Evolutionary conservation across 495 filamentous ascomycete genomes (phyloP), one percentile per base, ranked within the genome.

Genomic region (Ramalina peruviana): DNA sequence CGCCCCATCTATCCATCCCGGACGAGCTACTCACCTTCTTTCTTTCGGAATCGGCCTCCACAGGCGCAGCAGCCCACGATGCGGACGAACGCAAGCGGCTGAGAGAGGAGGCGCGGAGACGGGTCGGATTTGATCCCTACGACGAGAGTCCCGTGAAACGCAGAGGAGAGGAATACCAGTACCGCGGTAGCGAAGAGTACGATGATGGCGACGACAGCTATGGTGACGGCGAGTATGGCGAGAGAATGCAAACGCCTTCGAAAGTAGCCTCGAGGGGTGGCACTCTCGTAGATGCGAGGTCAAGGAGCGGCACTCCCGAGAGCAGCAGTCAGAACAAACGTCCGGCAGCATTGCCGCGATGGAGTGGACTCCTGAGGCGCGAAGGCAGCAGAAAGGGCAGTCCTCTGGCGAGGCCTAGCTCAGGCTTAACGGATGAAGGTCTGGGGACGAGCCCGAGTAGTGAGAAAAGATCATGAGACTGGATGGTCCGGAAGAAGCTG

Each of bases 21-120:
- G 93, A 99, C 60, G 87, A 99, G 62, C 75, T 95, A 7, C 72
- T 97, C 15, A 88, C 81, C 50, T 95, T 97, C 70, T 99, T 97
- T 71, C 75, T 99, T 36, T 79, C 85, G 54, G 88, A 94, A 60
- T 83, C 80, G 0, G 77, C 78, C 40, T 73, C 76, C 21, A 76
- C 79, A 5, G 85, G 83, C 5, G 86, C 80, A 52, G 80, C 84
- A 17, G 86, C 83, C 0, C 71, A 79, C 27, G 76, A 84, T 51
- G 76, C 79, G 9, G 80, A 89, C 45, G 76, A 78, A 15, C 83
- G 86, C 26, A 79, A 78, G 53, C 73, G 72, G 9, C 68, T 85
- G n/a, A 71, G 88, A 43, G 70, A 74, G 10, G 82, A 89, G 55
- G 84, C 90, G 21, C 71, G 82, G 40, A 67, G 74, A 51, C 72